A percentile compares a stretch with the other conserved stretches of the same genome.
These are phyloP conservation scores for Fusarium sp. DNA, from an alignment of 2,329 filamentous ascomycete species.

Conservation along the genomic window DNA sequence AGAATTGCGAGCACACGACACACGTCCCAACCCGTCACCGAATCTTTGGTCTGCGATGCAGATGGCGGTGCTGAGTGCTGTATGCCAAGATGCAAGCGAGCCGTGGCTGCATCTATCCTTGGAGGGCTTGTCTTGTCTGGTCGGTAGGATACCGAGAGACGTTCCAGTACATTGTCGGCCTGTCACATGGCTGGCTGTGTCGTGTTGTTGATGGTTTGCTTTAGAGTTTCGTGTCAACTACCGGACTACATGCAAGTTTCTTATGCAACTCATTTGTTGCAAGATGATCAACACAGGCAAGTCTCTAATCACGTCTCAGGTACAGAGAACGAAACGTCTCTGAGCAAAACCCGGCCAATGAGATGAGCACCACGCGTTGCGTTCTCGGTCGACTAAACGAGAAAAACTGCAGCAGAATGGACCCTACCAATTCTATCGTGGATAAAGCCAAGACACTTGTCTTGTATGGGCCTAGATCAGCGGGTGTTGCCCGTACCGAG, in stretches of 20 bases:
- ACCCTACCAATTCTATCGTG: slow-evolving; percentile 37
- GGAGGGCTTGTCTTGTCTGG: no score
- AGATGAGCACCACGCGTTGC: slow-evolving; percentile 16
- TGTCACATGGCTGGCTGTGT: no score
- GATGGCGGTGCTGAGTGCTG: not conserved
- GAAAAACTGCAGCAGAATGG: slow-evolving; percentile 9
- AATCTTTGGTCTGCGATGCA: slow-evolving; percentile 14
- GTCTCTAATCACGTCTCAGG: no score
- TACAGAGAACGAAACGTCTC: slow-evolving; percentile 7
- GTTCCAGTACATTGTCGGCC: no score
- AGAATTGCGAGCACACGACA: slow-evolving; percentile 30
- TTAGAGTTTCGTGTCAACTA: no score
- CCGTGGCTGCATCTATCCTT: no score
- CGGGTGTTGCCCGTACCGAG: slow-evolving; percentile 20
- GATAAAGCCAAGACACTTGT: slow-evolving; percentile 33
- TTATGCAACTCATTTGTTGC: no score
- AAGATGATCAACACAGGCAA: no score
- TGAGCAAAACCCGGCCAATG: slow-evolving; percentile 19
- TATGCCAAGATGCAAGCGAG: not conserved
- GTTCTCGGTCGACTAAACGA: slow-evolving; percentile 21
- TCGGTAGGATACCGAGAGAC: no score
- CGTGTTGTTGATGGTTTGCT: no score
- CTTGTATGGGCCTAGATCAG: slow-evolving; percentile 11
- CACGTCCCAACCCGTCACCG: slow-evolving; percentile 37
- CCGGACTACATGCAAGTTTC: no score